A percentile compares a stretch with the other conserved stretches of the same genome.
Conservation (phyloP, 2,329 filamentous ascomycete species). For the Aspergillus aculeatus region DNA sequence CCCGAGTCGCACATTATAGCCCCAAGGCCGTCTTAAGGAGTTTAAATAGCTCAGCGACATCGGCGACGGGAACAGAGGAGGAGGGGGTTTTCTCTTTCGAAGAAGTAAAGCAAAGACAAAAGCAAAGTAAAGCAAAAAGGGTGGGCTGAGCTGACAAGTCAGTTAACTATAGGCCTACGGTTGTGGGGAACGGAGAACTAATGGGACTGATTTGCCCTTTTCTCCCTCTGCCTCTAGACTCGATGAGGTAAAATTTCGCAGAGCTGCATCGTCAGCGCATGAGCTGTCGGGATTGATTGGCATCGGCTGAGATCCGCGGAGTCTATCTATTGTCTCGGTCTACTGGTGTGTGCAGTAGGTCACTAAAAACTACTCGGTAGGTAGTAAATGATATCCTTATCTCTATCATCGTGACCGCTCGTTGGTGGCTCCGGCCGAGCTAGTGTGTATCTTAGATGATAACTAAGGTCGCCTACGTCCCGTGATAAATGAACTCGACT, state of each 20-base stretch:
- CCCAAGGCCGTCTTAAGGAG: neutral
- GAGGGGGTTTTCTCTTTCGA: neutral
- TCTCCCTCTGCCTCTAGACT: neutral
- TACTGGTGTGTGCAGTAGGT: too few species aligned
- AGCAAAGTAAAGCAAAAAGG: neutral
- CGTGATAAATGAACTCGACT: neutral
- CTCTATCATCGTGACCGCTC: neutral
- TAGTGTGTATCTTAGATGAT: too few species aligned
- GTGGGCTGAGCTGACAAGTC: constrained; percentile 1
- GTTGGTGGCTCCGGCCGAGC: too few species aligned
- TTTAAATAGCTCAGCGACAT: neutral
- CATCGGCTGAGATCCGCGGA: neutral
- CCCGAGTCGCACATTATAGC: neutral
- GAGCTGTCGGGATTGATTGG: neutral
- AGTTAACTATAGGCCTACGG: neutral
- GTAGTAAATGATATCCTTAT: neutral
- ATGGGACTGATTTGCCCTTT: too few species aligned
- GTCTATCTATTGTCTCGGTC: too few species aligned
- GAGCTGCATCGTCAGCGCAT: neutral
- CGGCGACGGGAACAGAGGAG: neutral
- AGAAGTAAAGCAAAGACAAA: neutral
- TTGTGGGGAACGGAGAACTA: neutral
- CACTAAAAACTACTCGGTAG: too few species aligned
- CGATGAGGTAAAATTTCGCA: neutral
- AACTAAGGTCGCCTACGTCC: too few species aligned